These are phyloP conservation scores for Torrubiella hemipterigena DNA, from an alignment of 2,329 filamentous ascomycete genomes.

Conservation along the genomic window DNA sequence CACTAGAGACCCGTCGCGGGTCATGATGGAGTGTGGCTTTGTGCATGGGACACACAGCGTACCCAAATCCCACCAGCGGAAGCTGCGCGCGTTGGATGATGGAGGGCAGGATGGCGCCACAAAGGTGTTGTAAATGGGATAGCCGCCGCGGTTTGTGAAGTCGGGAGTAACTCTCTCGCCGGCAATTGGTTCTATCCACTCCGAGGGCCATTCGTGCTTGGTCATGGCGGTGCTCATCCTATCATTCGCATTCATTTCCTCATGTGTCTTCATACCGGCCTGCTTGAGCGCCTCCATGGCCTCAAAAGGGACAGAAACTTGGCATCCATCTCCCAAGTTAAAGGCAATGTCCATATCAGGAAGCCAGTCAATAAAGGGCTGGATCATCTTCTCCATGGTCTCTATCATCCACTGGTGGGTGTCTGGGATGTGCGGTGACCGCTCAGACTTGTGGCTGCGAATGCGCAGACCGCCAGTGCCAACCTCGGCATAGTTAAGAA, in stretches of 20 bases:
- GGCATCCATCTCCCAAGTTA: slow-evolving; percentile 57
- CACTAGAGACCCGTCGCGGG: slow-evolving; percentile 26
- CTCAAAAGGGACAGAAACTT: slow-evolving; percentile 45
- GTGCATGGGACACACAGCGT: slow-evolving; percentile 19
- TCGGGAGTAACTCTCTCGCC: slow-evolving; percentile 6
- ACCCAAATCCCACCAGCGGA: slow-evolving; percentile 26
- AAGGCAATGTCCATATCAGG: slow-evolving; percentile 72
- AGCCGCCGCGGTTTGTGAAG: slow-evolving; percentile 11
- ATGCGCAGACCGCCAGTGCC: slow-evolving; percentile 39
- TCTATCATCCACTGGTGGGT: slow-evolving; percentile 23
- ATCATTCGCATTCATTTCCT: too few relatives aligned
- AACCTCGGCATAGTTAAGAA: slow-evolving; percentile 16
- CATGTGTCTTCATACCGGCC: slow-evolving; percentile 45
- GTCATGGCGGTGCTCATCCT: too few relatives aligned
- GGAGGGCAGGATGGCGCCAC: slow-evolving; percentile 31
- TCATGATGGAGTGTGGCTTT: slow-evolving; percentile 20
- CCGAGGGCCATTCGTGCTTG: too few relatives aligned
- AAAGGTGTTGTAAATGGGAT: slow-evolving; percentile 21
- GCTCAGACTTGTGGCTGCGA: slow-evolving; percentile 44
- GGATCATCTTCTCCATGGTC: slow-evolving; percentile 47
- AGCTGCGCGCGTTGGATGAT: slow-evolving; percentile 27
- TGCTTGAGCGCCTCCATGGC: slow-evolving; percentile 36
- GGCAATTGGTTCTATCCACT: too few relatives aligned
- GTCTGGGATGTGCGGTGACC: slow-evolving; percentile 19
- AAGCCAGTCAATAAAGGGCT: slow-evolving; percentile 53